These are phyloP conservation scores for Trametes pubescens DNA, from an alignment of 1,284 basidiomycete genomes.

Conservation along the genomic window DNA sequence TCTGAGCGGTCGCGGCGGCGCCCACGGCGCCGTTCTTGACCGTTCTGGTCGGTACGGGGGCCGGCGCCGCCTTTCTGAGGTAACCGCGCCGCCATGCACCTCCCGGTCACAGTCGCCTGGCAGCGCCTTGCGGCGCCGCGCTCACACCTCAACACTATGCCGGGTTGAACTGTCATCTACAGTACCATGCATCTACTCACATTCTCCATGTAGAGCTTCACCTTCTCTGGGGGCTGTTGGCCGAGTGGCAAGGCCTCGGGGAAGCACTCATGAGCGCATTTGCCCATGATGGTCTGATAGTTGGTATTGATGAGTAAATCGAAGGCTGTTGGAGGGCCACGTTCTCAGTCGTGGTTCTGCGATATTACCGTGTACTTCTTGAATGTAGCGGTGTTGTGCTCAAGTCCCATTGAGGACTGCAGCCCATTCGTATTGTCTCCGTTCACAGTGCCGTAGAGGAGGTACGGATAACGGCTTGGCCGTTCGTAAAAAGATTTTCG, in stretches of 20 bases:
- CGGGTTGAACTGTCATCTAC: too few species aligned
- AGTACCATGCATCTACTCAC: too few species aligned
- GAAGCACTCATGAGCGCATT: neutral
- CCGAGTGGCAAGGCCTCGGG: neutral
- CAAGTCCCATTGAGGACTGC: slow-evolving; percentile 1
- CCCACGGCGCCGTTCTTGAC: too few species aligned
- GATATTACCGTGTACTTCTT: neutral
- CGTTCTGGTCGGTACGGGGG: too few species aligned
- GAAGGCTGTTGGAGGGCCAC: too few species aligned
- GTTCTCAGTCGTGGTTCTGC: neutral
- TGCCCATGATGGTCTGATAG: neutral
- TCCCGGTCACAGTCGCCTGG: too few species aligned
- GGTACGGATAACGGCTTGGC: neutral
- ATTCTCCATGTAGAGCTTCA: neutral
- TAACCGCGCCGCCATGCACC: too few species aligned
- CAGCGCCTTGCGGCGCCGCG: too few species aligned
- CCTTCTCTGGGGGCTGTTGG: neutral
- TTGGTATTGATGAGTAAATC: neutral
- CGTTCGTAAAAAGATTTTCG: neutral
- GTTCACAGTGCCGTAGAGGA: neutral
- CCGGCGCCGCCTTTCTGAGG: too few species aligned
- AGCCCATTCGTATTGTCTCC: neutral
- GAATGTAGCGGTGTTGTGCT: neutral
- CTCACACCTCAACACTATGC: too few species aligned
- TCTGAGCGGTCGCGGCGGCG: too few species aligned